These are phyloP conservation scores for Ustanciosporium gigantosporum DNA, from an alignment of 1,284 basidiomycete genomes.

Conservation along the genomic window DNA sequence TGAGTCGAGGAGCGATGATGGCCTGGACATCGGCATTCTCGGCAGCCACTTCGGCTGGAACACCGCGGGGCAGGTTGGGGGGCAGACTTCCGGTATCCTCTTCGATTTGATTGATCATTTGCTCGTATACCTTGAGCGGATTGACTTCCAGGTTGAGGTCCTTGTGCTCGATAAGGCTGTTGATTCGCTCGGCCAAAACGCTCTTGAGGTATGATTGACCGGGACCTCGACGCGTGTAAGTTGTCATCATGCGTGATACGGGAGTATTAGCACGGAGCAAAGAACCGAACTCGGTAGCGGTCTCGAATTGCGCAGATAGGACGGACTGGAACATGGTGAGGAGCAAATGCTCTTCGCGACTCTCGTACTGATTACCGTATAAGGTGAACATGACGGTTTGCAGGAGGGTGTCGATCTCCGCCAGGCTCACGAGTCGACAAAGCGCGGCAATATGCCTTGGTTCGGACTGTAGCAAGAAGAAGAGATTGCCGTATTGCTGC, in stretches of 20 bases:
- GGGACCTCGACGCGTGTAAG: slow-evolving; percentile 94
- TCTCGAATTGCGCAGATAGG: slow-evolving; percentile 96
- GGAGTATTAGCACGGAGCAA: slow-evolving; percentile 96
- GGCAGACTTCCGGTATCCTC: slow-evolving; percentile 91
- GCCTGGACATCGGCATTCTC: slow-evolving; percentile 93
- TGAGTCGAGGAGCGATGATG: slow-evolving; percentile 90
- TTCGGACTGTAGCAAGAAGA: slow-evolving; percentile 96
- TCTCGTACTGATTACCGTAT: slow-evolving; percentile 99
- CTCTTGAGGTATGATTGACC: slow-evolving; percentile 97
- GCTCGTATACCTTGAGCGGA: slow-evolving; percentile 78
- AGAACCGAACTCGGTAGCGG: slow-evolving; percentile 94
- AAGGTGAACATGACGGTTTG: slow-evolving; percentile 99
- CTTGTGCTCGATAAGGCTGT: slow-evolving; percentile 96
- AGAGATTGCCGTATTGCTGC: slow-evolving; percentile 95
- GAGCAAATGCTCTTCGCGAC: slow-evolving; percentile 93
- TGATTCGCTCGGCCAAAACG: slow-evolving; percentile 94
- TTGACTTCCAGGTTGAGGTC: slow-evolving; percentile 98
- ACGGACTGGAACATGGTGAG: slow-evolving; percentile 98
- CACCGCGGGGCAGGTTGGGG: slow-evolving; percentile 83
- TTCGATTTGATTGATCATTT: slow-evolving; percentile 78
- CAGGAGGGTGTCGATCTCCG: slow-evolving; percentile 96
- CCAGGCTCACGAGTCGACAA: slow-evolving; percentile 92
- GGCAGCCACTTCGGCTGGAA: slow-evolving; percentile 88
- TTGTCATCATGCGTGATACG: slow-evolving; percentile 99
- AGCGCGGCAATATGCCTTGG: slow-evolving; percentile 93